Percentiles rank a stretch among this genome's conserved stretches.
Evolutionary conservation across 176 grass and related monocot species (phyloP).

Genomic region (Cymbopogon citratus): DNA sequence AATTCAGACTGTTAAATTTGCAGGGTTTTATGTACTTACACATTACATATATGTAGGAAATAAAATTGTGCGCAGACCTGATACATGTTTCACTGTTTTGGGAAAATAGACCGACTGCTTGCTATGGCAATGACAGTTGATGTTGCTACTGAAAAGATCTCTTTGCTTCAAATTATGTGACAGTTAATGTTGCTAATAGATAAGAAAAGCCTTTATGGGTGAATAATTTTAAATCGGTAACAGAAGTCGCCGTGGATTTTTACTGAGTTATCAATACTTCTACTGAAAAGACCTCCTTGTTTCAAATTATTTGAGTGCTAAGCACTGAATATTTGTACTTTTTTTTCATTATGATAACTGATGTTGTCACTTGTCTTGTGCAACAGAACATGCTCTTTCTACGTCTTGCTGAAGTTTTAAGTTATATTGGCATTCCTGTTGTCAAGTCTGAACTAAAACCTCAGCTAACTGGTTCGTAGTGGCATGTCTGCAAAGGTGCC

Average conservation of each 20-base stretch:
- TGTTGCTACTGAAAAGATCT: too few relatives aligned
- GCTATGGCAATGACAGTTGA: neutral
- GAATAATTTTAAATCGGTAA: neutral
- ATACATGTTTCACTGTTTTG: neutral
- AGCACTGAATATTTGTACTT: neutral
- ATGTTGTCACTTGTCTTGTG: neutral
- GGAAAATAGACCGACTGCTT: neutral
- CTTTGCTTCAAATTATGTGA: too few relatives aligned
- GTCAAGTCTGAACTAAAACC: neutral
- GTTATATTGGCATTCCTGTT: neutral
- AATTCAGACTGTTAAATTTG: neutral
- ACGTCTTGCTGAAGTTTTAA: neutral
- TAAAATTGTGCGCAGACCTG: neutral
- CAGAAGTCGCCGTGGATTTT: neutral
- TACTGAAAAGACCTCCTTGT: neutral
- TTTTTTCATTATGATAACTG: neutral
- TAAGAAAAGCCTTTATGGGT: neutral
- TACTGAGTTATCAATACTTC: neutral
- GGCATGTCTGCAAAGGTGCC: slow-evolving; percentile 36
- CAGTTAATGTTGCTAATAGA: neutral
- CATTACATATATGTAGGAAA: neutral
- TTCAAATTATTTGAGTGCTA: neutral
- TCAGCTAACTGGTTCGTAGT: neutral
- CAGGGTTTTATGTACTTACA: neutral
- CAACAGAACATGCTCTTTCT: neutral